Evolutionary conservation across 2,329 filamentous ascomycete genomes (phyloP).

Genomic region (Eurotiales sp.): DNA sequence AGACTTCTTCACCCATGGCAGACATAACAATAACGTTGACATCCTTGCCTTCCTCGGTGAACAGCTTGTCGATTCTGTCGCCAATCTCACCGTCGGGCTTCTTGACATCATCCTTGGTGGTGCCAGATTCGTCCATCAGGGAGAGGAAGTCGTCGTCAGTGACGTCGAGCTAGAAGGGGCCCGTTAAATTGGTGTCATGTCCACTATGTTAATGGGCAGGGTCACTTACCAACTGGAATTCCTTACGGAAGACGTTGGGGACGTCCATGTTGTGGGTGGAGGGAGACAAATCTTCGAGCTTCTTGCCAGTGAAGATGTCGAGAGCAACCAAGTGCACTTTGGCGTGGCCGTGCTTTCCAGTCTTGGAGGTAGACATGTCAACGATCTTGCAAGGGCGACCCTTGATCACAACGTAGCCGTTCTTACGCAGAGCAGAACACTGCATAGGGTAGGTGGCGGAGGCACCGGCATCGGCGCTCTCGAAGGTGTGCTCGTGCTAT

Average conservation of each 20-base stretch:
- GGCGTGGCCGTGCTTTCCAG: conserved; percentile 99
- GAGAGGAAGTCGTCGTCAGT: conserved; percentile 92
- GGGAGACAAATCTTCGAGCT: conserved; percentile 97
- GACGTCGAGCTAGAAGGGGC: conserved; percentile 70
- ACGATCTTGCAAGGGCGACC: conserved; percentile 99
- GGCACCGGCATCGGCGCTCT: conserved; percentile 92
- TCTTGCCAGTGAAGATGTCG: conserved; percentile 99
- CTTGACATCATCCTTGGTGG: conserved; percentile 92
- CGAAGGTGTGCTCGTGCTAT: conserved; percentile 76
- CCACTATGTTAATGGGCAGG: neutral
- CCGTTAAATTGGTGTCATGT: conserved; percentile 2
- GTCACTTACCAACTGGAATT: conserved; percentile 85
- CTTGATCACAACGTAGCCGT: conserved; percentile 98
- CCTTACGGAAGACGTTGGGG: conserved; percentile 83
- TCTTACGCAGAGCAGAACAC: conserved; percentile 99
- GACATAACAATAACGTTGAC: conserved; percentile 88
- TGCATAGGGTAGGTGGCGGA: conserved; percentile 95
- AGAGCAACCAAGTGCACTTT: conserved; percentile 98
- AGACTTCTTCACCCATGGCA: conserved; percentile 92
- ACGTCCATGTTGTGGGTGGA: conserved; percentile 89
- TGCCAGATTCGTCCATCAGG: conserved; percentile 82
- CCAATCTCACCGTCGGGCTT: conserved; percentile 85
- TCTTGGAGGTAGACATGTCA: conserved; percentile 99
- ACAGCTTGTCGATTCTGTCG: conserved; percentile 78
- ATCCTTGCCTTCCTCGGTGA: conserved; percentile 81